Base-by-base conservation (phyloP, 208 protist genomes). In the Leishmania arabica region DNA sequence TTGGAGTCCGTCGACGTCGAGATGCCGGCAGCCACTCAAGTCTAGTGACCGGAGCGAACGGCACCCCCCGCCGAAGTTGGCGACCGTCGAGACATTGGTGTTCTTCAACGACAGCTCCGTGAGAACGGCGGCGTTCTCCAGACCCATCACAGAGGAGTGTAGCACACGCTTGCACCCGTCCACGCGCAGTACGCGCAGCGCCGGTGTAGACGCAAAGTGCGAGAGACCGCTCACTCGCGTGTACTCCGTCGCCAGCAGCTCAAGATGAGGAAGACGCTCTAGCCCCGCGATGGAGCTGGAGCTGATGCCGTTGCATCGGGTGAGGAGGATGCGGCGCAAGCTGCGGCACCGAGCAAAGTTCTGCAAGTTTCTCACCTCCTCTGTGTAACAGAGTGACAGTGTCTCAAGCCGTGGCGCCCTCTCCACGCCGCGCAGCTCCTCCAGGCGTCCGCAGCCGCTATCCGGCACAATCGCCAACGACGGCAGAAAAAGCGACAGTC, bases 161-260 rank as follows among this genome's bases (percentile, higher is more conserved):
- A 94, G 80, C 49, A 94, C 78, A 15, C 90, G 90, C 80, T 91
- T 94, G 84, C 88, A 94, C 19, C 87, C 87, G 47, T 86, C 82
- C 49, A 92, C 83, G 3, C 87, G 83, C 58, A 94, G 85, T 62
- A 85, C 82, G 5, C 79, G 81, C 70, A 94, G 77, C 19, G 83
- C 68, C 17, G 80, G 83, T 7, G 74, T 77, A 17, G 53, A 68
- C 40, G 86, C 78, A 49, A 92, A 87, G 19, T 82, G 74, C 17
- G 76, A 76, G n/a, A 90, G 80, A 45, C 79, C 79, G 76, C 82
- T 89, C 19, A 94, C 87, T 51, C 89, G 90, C n/a, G 90, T 94
- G 81, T 86, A 94, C 80, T 94, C 89, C 27, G 92, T 86, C 9
- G 79, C 84, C 68, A 92, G 78, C 73, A 84, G 45, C 66, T 88